These are phyloP conservation scores for Nitzschia sp. DNA, from an alignment of 108 stramenopile genomes.

Conservation along the genomic window DNA sequence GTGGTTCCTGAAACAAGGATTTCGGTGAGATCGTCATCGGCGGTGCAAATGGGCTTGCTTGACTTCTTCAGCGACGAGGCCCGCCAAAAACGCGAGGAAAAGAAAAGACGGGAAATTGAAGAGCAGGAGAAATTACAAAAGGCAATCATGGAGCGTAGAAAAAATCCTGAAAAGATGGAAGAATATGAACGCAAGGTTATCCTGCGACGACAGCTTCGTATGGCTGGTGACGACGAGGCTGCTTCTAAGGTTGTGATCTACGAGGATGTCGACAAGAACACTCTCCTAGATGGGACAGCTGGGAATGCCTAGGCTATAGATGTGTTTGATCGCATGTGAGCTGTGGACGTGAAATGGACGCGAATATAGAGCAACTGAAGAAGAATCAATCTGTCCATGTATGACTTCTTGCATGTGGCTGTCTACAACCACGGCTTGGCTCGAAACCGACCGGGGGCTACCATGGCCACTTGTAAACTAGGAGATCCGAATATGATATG, in stretches of 20 bases:
- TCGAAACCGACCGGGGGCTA: no score
- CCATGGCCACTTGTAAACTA: no score
- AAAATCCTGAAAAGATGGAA: constrained; percentile 42
- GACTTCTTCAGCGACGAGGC: constrained; percentile 59
- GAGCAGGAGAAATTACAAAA: constrained; percentile 51
- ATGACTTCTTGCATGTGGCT: neutral
- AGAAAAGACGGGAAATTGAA: constrained; percentile 35
- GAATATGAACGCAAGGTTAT: constrained; percentile 39
- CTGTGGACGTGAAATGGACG: no score
- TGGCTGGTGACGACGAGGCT: constrained; percentile 27
- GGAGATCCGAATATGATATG: no score
- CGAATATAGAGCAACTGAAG: no score
- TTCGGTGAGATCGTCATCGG: constrained; percentile 11
- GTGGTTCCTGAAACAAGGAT: neutral
- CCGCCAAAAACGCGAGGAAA: constrained; percentile 30
- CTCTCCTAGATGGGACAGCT: constrained; percentile 19
- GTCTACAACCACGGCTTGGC: no score
- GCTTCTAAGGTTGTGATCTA: constrained; percentile 15
- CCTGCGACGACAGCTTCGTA: constrained; percentile 28
- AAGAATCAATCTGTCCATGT: neutral
- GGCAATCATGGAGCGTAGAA: constrained; percentile 53
- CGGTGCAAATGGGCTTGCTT: constrained; percentile 47
- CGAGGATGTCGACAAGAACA: constrained; percentile 13
- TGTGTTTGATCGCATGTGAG: no score
- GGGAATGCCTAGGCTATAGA: neutral